Evolutionary conservation across 768 basidiomycete genomes (phyloP).

Genomic region (Leccinum longicurvipes): DNA sequence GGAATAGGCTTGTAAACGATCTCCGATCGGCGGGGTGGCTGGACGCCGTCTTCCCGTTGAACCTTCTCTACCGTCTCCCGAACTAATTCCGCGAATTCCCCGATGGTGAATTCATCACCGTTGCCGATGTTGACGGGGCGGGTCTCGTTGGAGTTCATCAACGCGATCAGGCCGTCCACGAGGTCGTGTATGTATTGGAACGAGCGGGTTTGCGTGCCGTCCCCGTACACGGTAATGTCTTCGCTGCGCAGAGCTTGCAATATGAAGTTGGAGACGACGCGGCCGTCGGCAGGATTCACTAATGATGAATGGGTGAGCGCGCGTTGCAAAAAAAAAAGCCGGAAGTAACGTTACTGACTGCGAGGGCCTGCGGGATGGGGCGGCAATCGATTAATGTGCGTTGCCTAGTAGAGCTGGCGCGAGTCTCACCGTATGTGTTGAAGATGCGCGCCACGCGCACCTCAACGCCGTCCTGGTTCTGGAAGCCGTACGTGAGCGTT

Average conservation of each 20-base stretch:
- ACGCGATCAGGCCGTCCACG: slow-evolving; percentile 84
- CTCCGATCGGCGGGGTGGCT: slow-evolving; percentile 48
- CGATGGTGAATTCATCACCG: slow-evolving; percentile 92
- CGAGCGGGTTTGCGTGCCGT: slow-evolving; percentile 89
- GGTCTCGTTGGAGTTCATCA: slow-evolving; percentile 94
- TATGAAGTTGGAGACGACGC: slow-evolving; percentile 99
- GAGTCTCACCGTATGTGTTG: slow-evolving; percentile 76
- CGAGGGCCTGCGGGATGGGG: slow-evolving; percentile 45
- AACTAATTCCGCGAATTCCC: slow-evolving; percentile 90
- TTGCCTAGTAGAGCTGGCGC: neutral
- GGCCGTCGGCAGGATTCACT: slow-evolving; percentile 97
- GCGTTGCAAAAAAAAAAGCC: slow-evolving; percentile 8
- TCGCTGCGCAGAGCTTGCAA: slow-evolving; percentile 95
- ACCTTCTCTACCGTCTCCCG: slow-evolving; percentile 92
- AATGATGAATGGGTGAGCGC: slow-evolving; percentile 23
- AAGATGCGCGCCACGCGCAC: slow-evolving; percentile 98
- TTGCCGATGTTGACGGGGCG: slow-evolving; percentile 98
- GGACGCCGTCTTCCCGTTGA: slow-evolving; percentile 74
- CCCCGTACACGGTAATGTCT: slow-evolving; percentile 96
- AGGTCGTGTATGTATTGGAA: slow-evolving; percentile 99
- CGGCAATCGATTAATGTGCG: neutral
- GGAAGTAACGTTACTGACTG: slow-evolving; percentile 49
- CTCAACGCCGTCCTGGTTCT: slow-evolving; percentile 91
- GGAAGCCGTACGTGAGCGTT: slow-evolving; percentile 95
- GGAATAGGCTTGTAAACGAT: too few species aligned